Conservation (phyloP, 2,329 filamentous ascomycete species). For the Rhynchosporium graminicola region DNA sequence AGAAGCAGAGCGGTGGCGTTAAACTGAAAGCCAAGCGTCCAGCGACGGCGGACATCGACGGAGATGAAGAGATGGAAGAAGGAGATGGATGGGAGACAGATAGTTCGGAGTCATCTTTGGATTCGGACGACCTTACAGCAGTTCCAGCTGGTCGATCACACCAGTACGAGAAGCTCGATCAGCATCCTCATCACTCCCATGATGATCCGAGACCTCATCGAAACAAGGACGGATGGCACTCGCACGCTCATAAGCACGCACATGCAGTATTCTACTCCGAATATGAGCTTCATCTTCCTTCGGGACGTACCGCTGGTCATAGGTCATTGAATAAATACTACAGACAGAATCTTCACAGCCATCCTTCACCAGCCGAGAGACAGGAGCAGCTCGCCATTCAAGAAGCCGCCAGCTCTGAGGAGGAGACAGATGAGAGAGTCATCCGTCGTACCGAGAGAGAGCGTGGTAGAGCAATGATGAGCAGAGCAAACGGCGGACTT, state of each 20-base stretch:
- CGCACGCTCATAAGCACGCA: conserved; percentile 72
- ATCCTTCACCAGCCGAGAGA: conserved; percentile 78
- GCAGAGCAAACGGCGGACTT: conserved; percentile 68
- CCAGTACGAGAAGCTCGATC: conserved; percentile 70
- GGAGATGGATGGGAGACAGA: conserved; percentile 95
- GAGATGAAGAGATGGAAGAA: conserved; percentile 56
- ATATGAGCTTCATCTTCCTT: conserved; percentile 89
- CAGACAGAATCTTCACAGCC: conserved; percentile 85
- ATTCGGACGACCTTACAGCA: conserved; percentile 79
- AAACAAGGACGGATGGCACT: conserved; percentile 77
- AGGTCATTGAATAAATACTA: conserved; percentile 85
- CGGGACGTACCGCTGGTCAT: conserved; percentile 86
- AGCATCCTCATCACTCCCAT: conserved; percentile 75
- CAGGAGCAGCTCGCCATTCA: conserved; percentile 66
- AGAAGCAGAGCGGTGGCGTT: conserved; percentile 58
- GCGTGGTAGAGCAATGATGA: conserved; percentile 58
- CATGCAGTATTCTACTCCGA: conserved; percentile 87
- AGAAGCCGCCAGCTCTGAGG: conserved; percentile 49
- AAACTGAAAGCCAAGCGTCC: conserved; percentile 67
- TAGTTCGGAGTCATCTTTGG: conserved; percentile 82
- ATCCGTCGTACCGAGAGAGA: conserved; percentile 43
- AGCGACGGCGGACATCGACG: conserved; percentile 54
- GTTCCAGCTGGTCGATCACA: conserved; percentile 74
- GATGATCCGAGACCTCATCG: conserved; percentile 71
- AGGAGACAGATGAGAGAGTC: conserved; percentile 43